Conservation (phyloP, 1,284 basidiomycete genomes). For the Ganoderma boninense region DNA sequence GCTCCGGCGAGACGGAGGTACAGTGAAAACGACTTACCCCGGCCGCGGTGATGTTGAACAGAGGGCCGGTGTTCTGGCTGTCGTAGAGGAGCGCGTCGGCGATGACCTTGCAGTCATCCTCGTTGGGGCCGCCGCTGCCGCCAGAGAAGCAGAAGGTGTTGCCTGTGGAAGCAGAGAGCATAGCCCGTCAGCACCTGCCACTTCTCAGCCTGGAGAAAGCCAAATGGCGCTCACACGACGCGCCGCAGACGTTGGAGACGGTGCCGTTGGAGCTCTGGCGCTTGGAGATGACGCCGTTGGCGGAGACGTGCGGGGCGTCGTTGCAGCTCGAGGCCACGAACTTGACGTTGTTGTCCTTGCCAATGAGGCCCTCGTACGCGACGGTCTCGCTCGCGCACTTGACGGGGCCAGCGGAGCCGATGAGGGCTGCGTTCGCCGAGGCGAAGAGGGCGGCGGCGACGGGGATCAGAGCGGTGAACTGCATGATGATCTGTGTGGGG, state of each 20-base stretch:
- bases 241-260: slow-evolving; percentile 49
- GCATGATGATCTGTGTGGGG: slow-evolving; percentile 13
- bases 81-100: slow-evolving; percentile 56
- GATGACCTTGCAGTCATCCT: slow-evolving; percentile 56
- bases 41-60: slow-evolving; percentile 30
- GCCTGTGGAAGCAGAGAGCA: slow-evolving; percentile 37
- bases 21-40: slow-evolving; percentile 14
- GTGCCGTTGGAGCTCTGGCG: slow-evolving; percentile 21
- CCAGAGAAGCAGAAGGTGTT: slow-evolving; percentile 53
- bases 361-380: slow-evolving; percentile 43
- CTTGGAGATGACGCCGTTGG: slow-evolving; percentile 20
- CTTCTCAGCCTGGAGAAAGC: not conserved
- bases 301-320: slow-evolving; percentile 22
- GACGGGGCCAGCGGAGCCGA: slow-evolving; percentile 14
- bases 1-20: not conserved
- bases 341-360: slow-evolving; percentile 47
- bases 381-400: slow-evolving; percentile 32
- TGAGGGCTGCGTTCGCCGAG: slow-evolving; percentile 23
- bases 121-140: slow-evolving; percentile 53
- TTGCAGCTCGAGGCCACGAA: slow-evolving; percentile 44
- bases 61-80: slow-evolving; percentile 52
- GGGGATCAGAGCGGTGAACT: slow-evolving; percentile 15
- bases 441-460: slow-evolving; percentile 28
- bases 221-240: slow-evolving; percentile 44
- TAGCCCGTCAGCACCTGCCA: not conserved